A percentile compares a stretch with the other conserved stretches of the same genome.
Evolutionary conservation across 176 grass and related monocot species (phyloP).

Genomic region (Cymbopogon citratus): DNA sequence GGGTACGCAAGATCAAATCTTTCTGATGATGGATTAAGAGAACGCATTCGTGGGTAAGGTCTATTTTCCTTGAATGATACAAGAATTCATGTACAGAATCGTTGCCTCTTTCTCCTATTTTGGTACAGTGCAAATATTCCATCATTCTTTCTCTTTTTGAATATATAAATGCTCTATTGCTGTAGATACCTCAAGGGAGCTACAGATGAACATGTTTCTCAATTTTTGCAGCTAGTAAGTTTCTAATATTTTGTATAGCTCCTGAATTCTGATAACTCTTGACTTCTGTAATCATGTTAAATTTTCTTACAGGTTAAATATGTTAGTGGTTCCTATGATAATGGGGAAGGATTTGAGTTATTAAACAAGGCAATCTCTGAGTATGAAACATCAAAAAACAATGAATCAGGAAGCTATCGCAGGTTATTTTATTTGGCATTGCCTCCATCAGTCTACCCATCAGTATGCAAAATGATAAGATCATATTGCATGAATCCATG

Average conservation of each 20-base stretch:
- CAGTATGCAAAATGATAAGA: constrained; percentile 96
- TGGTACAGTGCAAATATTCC: neutral
- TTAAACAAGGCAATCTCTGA: constrained; percentile 74
- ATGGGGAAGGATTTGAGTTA: constrained; percentile 61
- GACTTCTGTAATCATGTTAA: constrained; percentile 11
- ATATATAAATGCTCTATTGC: neutral
- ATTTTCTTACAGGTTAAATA: constrained; percentile 79
- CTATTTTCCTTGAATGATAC: neutral
- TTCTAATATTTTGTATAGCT: neutral
- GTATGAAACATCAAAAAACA: constrained; percentile 56
- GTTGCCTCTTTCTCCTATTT: neutral
- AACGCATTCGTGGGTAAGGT: constrained; percentile 67
- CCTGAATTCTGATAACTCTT: neutral
- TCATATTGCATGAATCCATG: constrained; percentile 71
- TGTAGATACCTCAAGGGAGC: constrained; percentile 73
- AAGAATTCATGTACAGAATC: neutral
- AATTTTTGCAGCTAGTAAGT: constrained; percentile 78
- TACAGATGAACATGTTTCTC: constrained; percentile 64
- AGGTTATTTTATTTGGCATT: constrained; percentile 96
- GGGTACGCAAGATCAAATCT: constrained; percentile 90
- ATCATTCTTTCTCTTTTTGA: neutral
- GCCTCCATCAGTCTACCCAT: constrained; percentile 94
- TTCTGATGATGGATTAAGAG: constrained; percentile 84
- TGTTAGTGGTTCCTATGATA: constrained; percentile 89
- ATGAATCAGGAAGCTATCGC: constrained; percentile 50